These are phyloP conservation scores for Gamarada debralockiae DNA, from an alignment of 495 filamentous ascomycete genomes.

Conservation along the genomic window DNA sequence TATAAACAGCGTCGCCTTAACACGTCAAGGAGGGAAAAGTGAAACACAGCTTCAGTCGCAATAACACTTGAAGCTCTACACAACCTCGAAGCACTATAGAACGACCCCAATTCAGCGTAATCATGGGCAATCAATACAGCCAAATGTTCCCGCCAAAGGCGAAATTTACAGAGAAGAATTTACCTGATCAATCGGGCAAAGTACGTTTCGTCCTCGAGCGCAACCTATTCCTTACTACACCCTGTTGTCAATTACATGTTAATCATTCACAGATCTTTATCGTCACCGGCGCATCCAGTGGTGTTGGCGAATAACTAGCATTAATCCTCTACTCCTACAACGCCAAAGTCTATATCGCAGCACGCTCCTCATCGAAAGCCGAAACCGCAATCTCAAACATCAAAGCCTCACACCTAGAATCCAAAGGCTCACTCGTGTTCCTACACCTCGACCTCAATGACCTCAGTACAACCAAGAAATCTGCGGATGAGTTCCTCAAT, in stretches of 20 bases:
- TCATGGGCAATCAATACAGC: conserved; percentile 15
- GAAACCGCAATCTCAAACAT: conserved; percentile 45
- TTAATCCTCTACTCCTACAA: conserved; percentile 56
- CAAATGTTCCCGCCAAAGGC: conserved; percentile 17
- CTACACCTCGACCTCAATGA: conserved; percentile 39
- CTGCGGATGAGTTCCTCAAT: conserved; percentile 31
- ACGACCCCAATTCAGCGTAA: too few relatives aligned
- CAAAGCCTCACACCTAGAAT: conserved; percentile 12
- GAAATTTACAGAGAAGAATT: conserved; percentile 19
- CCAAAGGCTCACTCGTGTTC: conserved; percentile 31
- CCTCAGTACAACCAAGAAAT: conserved; percentile 29
- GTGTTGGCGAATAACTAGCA: conserved; percentile 50
- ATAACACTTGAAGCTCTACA: too few relatives aligned
- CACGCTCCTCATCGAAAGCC: conserved; percentile 51
- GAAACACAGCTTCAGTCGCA: too few relatives aligned
- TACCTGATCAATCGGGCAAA: conserved; percentile 20
- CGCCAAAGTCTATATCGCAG: conserved; percentile 58
- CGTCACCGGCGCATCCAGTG: not conserved
- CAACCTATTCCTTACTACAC: too few relatives aligned
- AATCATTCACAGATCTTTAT: not conserved
- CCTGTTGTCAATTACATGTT: not conserved
- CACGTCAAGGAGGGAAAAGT: too few relatives aligned
- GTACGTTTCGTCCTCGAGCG: not conserved
- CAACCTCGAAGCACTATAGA: too few relatives aligned
- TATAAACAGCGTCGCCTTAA: too few relatives aligned